These are phyloP conservation scores for Camellia sinensis DNA, from an alignment of 148 eudicot genomes.

Conservation along the genomic window DNA sequence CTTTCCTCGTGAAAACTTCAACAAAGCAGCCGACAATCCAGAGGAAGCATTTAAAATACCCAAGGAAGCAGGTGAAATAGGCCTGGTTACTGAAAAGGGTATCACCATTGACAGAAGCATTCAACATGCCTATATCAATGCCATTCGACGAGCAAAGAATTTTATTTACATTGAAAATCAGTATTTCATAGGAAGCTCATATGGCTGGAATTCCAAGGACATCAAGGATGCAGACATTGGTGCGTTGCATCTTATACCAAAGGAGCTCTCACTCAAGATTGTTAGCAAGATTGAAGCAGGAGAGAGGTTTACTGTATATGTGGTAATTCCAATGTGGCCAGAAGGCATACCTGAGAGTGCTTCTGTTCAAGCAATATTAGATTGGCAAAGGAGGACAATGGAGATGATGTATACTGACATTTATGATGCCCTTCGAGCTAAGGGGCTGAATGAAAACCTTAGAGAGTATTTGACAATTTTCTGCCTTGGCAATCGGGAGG, in stretches of 20 bases:
- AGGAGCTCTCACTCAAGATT: constrained; percentile 15
- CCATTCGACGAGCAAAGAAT: constrained; percentile 38
- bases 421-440: constrained; percentile 23
- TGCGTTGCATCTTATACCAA: constrained; percentile 23
- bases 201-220: constrained; percentile 32
- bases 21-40: constrained; percentile 14
- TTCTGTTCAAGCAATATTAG: constrained; percentile 30
- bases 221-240: constrained; percentile 27
- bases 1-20: constrained; percentile 22
- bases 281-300: constrained; percentile 37
- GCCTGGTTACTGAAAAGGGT: constrained; percentile 38
- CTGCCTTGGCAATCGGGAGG: constrained; percentile 39
- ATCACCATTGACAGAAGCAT: constrained; percentile 38
- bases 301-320: constrained; percentile 32
- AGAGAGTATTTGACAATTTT: constrained; percentile 38
- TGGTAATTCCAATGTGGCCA: constrained; percentile 44
- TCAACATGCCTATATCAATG: constrained; percentile 37
- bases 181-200: constrained; percentile 41
- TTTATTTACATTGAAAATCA: constrained; percentile 43
- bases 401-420: constrained; percentile 41
- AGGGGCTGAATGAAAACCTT: constrained; percentile 24
- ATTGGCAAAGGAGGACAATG: constrained; percentile 44
- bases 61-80: constrained; percentile 22
- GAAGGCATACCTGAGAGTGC: constrained; percentile 33
- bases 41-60: constrained; percentile 2